Evolutionary conservation across 768 basidiomycete species (phyloP).

Genomic region (Xerocomus brunneocitrinus): DNA sequence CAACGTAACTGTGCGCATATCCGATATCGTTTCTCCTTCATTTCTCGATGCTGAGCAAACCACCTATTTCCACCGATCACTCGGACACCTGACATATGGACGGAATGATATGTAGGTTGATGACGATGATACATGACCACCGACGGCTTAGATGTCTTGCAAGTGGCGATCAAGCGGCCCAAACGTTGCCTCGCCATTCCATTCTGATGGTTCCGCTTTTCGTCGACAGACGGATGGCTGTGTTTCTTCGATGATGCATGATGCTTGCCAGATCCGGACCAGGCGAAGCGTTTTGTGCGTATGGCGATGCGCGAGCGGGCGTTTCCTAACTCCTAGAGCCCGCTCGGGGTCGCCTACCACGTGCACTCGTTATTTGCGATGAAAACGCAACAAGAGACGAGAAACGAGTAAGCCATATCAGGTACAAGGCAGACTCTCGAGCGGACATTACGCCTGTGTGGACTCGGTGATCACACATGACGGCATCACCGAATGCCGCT

Average conservation of each 20-base stretch:
- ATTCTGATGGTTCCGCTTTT: not conserved
- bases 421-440: not conserved
- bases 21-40: not conserved
- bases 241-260: not conserved
- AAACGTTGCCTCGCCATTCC: not conserved
- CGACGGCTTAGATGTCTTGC: not conserved
- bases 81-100: not conserved
- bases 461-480: no score
- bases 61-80: not conserved
- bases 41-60: not conserved
- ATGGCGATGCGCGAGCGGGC: not conserved
- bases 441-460: not conserved
- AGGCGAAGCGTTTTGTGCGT: not conserved
- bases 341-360: not conserved
- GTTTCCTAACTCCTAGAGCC: not conserved
- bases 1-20: not conserved
- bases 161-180: not conserved
- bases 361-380: not conserved
- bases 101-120: not conserved
- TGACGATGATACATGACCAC: not conserved
- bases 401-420: not conserved
- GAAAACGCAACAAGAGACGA: not conserved
- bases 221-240: not conserved
- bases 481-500: no score
- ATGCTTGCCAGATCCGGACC: not conserved